phyloP scores from a whole-genome alignment of 1,139 yeast genomes.

The Eremothecium sinecaudum region DNA sequence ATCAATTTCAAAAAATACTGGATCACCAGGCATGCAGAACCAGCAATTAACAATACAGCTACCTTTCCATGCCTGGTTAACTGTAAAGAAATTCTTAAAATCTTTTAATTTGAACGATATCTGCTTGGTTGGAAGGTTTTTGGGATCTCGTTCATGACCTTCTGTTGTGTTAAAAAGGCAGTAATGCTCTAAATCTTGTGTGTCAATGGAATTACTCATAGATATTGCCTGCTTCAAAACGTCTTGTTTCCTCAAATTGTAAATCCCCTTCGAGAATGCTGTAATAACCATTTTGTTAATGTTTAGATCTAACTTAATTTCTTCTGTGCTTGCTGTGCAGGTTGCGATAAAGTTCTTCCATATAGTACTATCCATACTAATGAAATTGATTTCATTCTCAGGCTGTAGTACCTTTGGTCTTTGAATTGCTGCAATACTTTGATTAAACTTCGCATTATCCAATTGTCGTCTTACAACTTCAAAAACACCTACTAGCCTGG shows the following conservation, averaged over 20 bases:
- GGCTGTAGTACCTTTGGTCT: constrained; percentile 13
- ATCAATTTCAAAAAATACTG: constrained; percentile 39
- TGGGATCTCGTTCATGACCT: constrained; percentile 12
- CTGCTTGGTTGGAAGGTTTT: constrained; percentile 17
- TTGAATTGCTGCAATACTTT: constrained; percentile 13
- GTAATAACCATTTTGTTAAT: constrained; percentile 38
- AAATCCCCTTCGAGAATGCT: constrained; percentile 45
- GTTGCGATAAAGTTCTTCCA: constrained; percentile 44
- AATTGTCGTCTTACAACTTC: constrained; percentile 20
- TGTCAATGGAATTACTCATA: constrained; percentile 40
- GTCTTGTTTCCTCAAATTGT: constrained; percentile 39
- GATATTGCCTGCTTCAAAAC: constrained; percentile 51
- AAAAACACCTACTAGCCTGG: constrained; percentile 23
- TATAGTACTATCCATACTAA: constrained; percentile 38
- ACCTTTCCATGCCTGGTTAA: constrained; percentile 25
- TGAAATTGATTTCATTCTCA: constrained; percentile 32
- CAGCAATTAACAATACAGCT: constrained; percentile 36
- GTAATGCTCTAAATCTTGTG: constrained; percentile 37
- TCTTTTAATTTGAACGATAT: constrained; percentile 41
- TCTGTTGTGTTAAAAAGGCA: constrained; percentile 24
- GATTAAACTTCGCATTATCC: constrained; percentile 22
- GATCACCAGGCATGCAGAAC: constrained; percentile 46
- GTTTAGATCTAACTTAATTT: constrained; percentile 43
- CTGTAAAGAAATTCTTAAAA: constrained; percentile 42
- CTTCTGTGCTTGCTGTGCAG: constrained; percentile 41